Base-by-base conservation (phyloP, 2,329 filamentous ascomycete species). In the Colletotrichum nymphaeae region DNA sequence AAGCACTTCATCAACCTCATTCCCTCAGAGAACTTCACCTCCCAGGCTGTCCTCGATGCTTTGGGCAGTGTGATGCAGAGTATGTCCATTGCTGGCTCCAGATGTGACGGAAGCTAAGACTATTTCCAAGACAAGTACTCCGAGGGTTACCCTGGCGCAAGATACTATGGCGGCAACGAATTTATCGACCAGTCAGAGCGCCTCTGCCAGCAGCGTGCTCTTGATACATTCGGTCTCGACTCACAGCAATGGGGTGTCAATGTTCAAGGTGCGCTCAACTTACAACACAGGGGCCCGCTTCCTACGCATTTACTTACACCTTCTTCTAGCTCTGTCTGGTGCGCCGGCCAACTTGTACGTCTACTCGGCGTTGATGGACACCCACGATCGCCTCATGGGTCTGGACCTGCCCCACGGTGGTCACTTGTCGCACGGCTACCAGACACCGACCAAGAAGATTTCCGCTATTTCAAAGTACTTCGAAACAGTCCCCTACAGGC, bases 391-490 rank as follows among this genome's bases (percentile, higher is more conserved):
- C 72, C 90, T 99, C 78, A 98, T 99, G 95, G 96, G 96, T 75
- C 90, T 99, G 74, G 97, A 99, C 81, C 91, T 99, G 16, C 97
- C 97, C 58, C 97, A 99, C 82, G 97, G 97, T 76, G 97, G 97
- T 74, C 97, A 99, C 84, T 87, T 99, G 79, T 97, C 94, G 59
- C 97, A 99, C 85, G 97, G 97, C 75, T 99, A 99, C 85, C 97
- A 99, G 85, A 98, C 94, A 24, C 95, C 97, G 3, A 93, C 93
- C 66, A 95, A 93, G 84, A 96, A 95, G 90, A 98, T 99, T 82
- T 98, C 96, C n/a, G 95, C 95, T 79, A 92, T 99, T 77, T 98
- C 96, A 71, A 98, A 97, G 82, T 99, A 99, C 87, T 99, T 99
- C 83, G 97, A 99, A 87, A 99, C 97, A 46, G 87, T 99, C 75